phyloP scores from a whole-genome alignment of 352 stramenopile species.

The Globisporangium alternatum region DNA sequence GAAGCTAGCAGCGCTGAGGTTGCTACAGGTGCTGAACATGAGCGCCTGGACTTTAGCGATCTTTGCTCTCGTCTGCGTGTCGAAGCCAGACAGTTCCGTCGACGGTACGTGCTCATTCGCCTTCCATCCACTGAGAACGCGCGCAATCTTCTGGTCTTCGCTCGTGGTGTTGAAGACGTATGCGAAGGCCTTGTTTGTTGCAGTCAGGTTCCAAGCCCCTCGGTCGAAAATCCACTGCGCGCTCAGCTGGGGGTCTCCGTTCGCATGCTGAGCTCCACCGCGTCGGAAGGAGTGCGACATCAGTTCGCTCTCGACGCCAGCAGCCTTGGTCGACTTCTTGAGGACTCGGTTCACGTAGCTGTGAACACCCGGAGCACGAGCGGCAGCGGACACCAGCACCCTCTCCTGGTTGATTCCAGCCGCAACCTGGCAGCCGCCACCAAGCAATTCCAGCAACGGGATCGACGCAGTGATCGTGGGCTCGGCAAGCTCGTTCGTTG shows the following conservation, averaged over 20 bases:
- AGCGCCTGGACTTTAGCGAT: neutral
- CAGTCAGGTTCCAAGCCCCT: constrained; percentile 29
- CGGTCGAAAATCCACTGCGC: constrained; percentile 19
- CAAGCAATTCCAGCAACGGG: neutral
- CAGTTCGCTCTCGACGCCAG: constrained; percentile 6
- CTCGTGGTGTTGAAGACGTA: constrained; percentile 2
- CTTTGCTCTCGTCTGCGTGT: neutral
- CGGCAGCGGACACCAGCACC: too few relatives aligned
- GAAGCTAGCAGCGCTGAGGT: neutral
- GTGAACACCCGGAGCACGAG: neutral
- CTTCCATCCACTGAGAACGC: too few relatives aligned
- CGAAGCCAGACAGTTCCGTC: too few relatives aligned
- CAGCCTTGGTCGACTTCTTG: neutral
- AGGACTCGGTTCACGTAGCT: constrained; percentile 3
- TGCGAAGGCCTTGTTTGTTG: constrained; percentile 25
- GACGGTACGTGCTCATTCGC: too few relatives aligned
- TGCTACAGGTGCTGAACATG: neutral
- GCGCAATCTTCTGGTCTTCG: too few relatives aligned
- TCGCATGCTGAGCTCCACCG: constrained; percentile 23
- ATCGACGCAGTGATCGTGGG: neutral
- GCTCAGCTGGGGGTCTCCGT: constrained; percentile 10
- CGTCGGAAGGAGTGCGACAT: constrained; percentile 28
- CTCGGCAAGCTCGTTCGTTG: neutral
- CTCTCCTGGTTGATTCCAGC: neutral
- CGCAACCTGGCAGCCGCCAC: too few relatives aligned